Conservation (phyloP, 2,329 filamentous ascomycete species). For the Diaporthe ilicicola region DNA sequence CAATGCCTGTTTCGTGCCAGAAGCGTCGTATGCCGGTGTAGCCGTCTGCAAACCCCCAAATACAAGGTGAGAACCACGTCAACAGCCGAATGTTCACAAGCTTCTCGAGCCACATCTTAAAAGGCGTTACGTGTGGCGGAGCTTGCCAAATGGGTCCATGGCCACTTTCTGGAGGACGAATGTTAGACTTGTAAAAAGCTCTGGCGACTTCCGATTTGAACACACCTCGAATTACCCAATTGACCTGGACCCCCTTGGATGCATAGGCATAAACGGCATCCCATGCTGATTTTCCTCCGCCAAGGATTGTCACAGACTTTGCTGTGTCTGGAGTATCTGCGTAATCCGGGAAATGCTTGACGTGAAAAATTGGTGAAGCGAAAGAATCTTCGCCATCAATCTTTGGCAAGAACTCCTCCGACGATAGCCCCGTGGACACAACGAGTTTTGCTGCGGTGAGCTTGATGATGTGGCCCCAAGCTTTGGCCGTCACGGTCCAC, state of each 20-base stretch:
- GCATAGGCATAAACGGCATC: conserved; percentile 72
- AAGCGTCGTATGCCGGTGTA: conserved; percentile 62
- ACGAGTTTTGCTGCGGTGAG: conserved; percentile 57
- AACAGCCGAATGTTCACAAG: conserved; percentile 72
- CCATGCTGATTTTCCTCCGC: conserved; percentile 71
- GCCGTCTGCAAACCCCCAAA: conserved; percentile 73
- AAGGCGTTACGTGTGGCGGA: conserved; percentile 69
- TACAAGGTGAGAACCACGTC: conserved; percentile 78
- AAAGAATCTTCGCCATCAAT: conserved; percentile 58
- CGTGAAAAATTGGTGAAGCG: conserved; percentile 58
- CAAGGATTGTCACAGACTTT: conserved; percentile 63
- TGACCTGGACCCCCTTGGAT: conserved; percentile 60
- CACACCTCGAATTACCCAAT: conserved; percentile 66
- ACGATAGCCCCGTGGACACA: conserved; percentile 64
- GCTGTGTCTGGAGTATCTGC: conserved; percentile 49
- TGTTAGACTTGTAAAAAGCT: not conserved
- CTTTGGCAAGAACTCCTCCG: conserved; percentile 55
- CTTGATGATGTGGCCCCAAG: conserved; percentile 33
- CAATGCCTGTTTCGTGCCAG: conserved; percentile 65
- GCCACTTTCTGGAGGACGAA: conserved; percentile 42
- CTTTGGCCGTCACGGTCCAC: conserved; percentile 51
- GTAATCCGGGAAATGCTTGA: conserved; percentile 53
- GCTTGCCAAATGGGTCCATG: conserved; percentile 68
- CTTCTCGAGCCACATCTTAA: conserved; percentile 75
- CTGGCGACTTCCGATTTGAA: not conserved